Evolutionary conservation across 23 red algal genomes (phyloP).

Genomic region (Gracilaria vermiculophylla): DNA sequence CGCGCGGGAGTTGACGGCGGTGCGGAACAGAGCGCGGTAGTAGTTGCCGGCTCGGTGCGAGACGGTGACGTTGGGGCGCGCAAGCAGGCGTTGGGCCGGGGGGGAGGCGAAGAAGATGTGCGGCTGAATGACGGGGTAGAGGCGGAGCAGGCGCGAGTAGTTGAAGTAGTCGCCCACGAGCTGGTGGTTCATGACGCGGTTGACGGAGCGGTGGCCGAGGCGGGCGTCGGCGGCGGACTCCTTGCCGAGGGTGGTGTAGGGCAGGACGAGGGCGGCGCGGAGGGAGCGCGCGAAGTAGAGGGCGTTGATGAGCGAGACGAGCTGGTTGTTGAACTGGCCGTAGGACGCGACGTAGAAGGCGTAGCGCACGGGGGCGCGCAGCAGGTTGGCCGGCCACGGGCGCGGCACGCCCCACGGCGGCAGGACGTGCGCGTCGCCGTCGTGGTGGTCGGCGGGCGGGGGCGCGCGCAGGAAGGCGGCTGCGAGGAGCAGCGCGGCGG

Average conservation of each 20-base stretch:
- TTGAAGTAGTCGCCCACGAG: constrained; percentile 39
- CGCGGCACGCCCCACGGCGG: not conserved
- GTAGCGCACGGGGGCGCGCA: not conserved
- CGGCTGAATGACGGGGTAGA: not conserved
- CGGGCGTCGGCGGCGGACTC: not conserved
- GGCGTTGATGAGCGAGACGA: constrained; percentile 35
- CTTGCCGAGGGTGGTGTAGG: constrained; percentile 34
- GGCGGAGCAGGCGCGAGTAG: not conserved
- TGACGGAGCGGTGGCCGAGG: not conserved
- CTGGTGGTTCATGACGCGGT: not conserved
- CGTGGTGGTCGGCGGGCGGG: not conserved
- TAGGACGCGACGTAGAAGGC: not conserved
- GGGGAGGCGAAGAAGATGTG: constrained; percentile 11
- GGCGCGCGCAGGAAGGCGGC: too few species aligned
- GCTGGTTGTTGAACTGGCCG: constrained; percentile 46
- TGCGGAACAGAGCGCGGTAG: constrained; percentile 6
- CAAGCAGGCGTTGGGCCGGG: not conserved
- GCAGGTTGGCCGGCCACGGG: not conserved
- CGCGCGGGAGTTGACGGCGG: not conserved
- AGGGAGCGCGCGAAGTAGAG: constrained; percentile 15
- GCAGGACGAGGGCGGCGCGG: constrained; percentile 22
- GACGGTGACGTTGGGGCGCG: not conserved
- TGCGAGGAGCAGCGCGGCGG: too few species aligned
- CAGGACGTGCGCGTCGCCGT: not conserved
- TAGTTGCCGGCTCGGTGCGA: constrained; percentile 25